These are phyloP conservation scores for Paramecium biaurelia DNA, from an alignment of 73 alveolate species.

Conservation along the genomic window DNA sequence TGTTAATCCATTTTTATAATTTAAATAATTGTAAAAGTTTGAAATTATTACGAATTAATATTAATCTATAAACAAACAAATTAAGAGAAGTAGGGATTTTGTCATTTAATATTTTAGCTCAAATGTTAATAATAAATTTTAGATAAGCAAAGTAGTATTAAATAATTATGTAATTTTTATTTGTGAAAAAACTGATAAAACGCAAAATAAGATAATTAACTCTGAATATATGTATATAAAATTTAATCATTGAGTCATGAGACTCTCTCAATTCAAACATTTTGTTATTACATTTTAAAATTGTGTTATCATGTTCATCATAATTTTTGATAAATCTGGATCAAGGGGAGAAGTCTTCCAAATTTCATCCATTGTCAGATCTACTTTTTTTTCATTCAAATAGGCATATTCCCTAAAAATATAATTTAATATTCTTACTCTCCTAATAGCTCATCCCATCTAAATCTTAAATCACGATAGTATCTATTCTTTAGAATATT, in stretches of 20 bases:
- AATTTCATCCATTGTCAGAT: not conserved
- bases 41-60: not conserved
- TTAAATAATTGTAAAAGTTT: too few relatives aligned
- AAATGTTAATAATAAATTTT: not conserved
- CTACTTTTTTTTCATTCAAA: not conserved
- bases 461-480: not conserved
- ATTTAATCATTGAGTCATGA: not conserved
- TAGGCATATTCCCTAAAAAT: not conserved
- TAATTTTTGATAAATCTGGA: not conserved
- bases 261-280: not conserved
- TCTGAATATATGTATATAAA: not conserved
- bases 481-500: slow-evolving; percentile 15
- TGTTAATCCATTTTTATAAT: too few relatives aligned
- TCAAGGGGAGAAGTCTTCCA: not conserved
- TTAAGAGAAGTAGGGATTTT: not conserved
- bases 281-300: not conserved
- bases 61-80: not conserved
- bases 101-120: not conserved
- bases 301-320: not conserved
- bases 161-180: not conserved
- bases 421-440: not conserved
- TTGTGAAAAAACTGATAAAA: not conserved
- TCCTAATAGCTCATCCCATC: slow-evolving; percentile 31
- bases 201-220: not conserved
- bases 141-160: not conserved